A percentile compares a stretch with the other conserved stretches of the same genome.
Evolutionary conservation across 352 stramenopile genomes (phyloP).

Genomic region (Phytophthora ohioensis): DNA sequence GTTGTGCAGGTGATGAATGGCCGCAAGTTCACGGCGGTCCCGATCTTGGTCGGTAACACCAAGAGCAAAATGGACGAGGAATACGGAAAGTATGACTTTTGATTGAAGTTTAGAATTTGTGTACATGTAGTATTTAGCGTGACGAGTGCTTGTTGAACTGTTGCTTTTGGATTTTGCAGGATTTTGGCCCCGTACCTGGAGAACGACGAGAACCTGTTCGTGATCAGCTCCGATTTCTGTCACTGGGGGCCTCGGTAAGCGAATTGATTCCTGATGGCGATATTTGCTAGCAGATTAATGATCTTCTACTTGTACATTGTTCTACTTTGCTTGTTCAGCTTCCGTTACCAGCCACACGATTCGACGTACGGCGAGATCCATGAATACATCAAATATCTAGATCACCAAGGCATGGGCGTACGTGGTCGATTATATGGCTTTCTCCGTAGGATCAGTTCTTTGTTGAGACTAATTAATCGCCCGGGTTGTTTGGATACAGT

Average conservation of each 20-base stretch:
- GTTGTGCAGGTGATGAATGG: slow-evolving; percentile 65
- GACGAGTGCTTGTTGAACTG: not conserved
- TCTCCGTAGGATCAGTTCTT: too few relatives aligned
- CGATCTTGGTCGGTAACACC: slow-evolving; percentile 97
- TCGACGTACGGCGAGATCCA: slow-evolving; percentile 91
- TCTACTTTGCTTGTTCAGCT: slow-evolving; percentile 52
- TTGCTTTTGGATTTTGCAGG: slow-evolving; percentile 38
- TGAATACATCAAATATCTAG: slow-evolving; percentile 96
- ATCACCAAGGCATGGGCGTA: slow-evolving; percentile 90
- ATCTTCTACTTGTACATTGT: not conserved
- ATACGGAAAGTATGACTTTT: slow-evolving; percentile 78
- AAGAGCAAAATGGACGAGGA: slow-evolving; percentile 81
- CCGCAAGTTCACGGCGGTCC: slow-evolving; percentile 90
- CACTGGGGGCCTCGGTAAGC: slow-evolving; percentile 93
- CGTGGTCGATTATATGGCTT: not conserved
- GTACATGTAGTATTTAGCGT: not conserved
- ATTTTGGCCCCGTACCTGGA: slow-evolving; percentile 94
- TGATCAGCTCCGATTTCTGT: slow-evolving; percentile 98
- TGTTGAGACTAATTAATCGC: too few relatives aligned
- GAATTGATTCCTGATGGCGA: not conserved
- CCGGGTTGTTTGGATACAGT: slow-evolving; percentile 29
- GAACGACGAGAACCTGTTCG: slow-evolving; percentile 93
- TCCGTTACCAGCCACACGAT: slow-evolving; percentile 92
- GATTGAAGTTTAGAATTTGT: not conserved
- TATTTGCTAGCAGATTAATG: not conserved